phyloP scores from a whole-genome alignment of 2,329 filamentous ascomycete species.

The Sporothrix protearum region DNA sequence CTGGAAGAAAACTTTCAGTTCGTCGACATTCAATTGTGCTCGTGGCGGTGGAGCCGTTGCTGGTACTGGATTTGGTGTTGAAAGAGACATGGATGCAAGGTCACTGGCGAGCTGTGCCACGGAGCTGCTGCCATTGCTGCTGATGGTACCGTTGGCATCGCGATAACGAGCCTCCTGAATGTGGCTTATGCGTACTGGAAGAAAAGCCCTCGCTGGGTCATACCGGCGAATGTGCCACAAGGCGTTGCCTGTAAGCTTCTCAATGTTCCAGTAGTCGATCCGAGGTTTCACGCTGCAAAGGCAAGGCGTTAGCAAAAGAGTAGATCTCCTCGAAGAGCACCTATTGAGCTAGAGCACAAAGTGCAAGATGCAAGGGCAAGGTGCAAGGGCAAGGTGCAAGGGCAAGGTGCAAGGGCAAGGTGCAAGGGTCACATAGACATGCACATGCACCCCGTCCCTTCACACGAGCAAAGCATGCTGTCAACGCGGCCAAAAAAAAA shows the following conservation, averaged over 20 bases:
- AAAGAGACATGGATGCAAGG: constrained; percentile 19
- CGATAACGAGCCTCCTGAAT: constrained; percentile 24
- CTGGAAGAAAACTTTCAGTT: constrained; percentile 9
- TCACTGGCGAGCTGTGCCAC: constrained; percentile 20
- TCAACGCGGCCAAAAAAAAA: background rate
- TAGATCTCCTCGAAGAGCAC: no score
- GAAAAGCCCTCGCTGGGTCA: constrained; percentile 12
- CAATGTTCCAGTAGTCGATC: constrained; percentile 27
- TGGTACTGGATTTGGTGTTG: background rate
- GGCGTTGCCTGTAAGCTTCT: constrained; percentile 26
- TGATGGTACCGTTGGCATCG: constrained; percentile 19
- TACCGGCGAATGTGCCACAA: constrained; percentile 27
- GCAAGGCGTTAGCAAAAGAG: background rate
- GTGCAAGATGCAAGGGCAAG: background rate
- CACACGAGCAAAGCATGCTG: background rate
- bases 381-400: background rate
- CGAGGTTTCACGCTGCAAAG: constrained; percentile 20
- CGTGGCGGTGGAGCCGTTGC: background rate
- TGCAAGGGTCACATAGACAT: background rate
- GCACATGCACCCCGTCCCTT: background rate
- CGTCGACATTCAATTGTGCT: constrained; percentile 12
- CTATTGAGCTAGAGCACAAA: background rate
- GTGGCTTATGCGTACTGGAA: constrained; percentile 26
- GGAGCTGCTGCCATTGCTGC: background rate
- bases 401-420: background rate